Conservation (phyloP, 2,329 filamentous ascomycete species). For the Pyrenophora seminiperda region DNA sequence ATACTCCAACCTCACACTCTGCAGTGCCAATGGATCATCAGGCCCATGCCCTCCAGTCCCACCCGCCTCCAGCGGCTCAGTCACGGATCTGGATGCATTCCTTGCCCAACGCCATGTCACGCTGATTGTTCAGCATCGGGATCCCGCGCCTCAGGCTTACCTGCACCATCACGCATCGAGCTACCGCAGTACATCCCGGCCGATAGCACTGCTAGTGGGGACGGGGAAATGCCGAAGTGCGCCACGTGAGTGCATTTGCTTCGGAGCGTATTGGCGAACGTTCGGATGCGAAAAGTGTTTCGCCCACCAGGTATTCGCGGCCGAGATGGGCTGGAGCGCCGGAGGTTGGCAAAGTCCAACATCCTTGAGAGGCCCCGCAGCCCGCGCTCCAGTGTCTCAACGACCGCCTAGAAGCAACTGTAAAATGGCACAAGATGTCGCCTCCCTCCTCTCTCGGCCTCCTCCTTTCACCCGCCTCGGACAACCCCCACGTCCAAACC, state of each 20-base stretch:
- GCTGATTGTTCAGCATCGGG: slow-evolving; percentile 23
- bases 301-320: slow-evolving; percentile 25
- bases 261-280: slow-evolving; percentile 12
- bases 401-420: slow-evolving; percentile 3
- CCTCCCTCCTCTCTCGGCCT: not conserved
- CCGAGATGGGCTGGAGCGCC: slow-evolving; percentile 1
- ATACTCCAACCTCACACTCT: slow-evolving; percentile 3
- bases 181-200: not conserved
- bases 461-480: not conserved
- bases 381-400: slow-evolving; percentile 11
- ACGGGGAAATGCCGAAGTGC: slow-evolving; percentile 22
- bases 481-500: not conserved
- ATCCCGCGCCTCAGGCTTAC: slow-evolving; percentile 16
- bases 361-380: slow-evolving; percentile 12
- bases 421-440: slow-evolving; percentile 10
- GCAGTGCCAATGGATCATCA: not conserved
- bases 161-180: slow-evolving; percentile 12
- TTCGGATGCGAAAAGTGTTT: slow-evolving; percentile 23
- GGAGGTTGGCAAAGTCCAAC: slow-evolving; percentile 3
- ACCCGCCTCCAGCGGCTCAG: slow-evolving; percentile 1
- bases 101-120: slow-evolving; percentile 2
- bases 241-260: slow-evolving; percentile 20
- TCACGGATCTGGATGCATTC: not conserved
- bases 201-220: slow-evolving; percentile 7
- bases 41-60: not conserved